phyloP scores from a whole-genome alignment of 2,329 filamentous ascomycete species.

The Colletotrichum falcatum region DNA sequence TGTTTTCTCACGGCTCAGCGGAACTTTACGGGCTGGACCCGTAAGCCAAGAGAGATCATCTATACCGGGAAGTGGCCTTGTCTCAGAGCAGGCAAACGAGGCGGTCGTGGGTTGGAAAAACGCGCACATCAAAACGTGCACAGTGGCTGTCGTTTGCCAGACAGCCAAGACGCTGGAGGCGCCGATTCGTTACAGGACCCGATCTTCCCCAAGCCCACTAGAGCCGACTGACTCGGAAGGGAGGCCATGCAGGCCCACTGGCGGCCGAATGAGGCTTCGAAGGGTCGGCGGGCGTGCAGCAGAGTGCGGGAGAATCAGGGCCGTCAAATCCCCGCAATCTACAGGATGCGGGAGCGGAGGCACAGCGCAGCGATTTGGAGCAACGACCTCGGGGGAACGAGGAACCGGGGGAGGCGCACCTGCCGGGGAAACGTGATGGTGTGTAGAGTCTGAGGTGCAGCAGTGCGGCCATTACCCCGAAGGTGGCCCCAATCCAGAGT shows the following conservation, averaged over 20 bases:
- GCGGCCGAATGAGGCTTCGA: constrained; percentile 29
- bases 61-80: constrained; percentile 34
- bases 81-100: constrained; percentile 33
- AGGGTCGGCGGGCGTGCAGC: constrained; percentile 17
- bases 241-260: constrained; percentile 27
- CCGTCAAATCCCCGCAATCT: constrained; percentile 41
- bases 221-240: constrained; percentile 34
- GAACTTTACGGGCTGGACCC: constrained; percentile 29
- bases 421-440: constrained; percentile 25
- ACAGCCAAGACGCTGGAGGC: constrained; percentile 28
- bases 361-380: constrained; percentile 36
- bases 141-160: constrained; percentile 4
- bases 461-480: constrained; percentile 17
- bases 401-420: constrained; percentile 27
- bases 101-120: constrained; percentile 33
- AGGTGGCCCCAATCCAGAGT: constrained; percentile 8
- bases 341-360: constrained; percentile 39
- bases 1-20: constrained; percentile 26
- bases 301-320: constrained; percentile 39
- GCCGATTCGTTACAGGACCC: constrained; percentile 19
- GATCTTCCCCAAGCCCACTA: constrained; percentile 31
- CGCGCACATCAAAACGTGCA: constrained; percentile 25
- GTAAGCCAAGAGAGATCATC: constrained; percentile 35
- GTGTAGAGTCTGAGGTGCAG: constrained; percentile 25
- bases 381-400: constrained; percentile 27